Evolutionary conservation across 2,329 filamentous ascomycete species (phyloP), one percentile per base, ranked within the genome.

Genomic region (Exophiala phaeomuriformis): DNA sequence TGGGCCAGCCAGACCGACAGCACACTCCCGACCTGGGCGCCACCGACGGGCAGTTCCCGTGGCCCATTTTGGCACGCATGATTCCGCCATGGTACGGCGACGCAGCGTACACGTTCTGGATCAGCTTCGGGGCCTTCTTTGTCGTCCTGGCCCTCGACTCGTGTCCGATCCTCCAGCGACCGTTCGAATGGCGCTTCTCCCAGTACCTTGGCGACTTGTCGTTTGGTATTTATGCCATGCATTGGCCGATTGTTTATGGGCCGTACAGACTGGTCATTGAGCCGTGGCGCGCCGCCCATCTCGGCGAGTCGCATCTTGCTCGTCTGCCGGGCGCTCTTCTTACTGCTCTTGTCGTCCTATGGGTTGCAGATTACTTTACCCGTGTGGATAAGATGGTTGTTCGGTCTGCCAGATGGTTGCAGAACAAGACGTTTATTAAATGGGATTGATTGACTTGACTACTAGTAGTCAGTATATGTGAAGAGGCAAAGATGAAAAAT

Each of bases 141-240:
- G 66, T 74, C 36, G 67, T 75, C 41, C 67, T 65, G 48, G 67
- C 67, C 49, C 71, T 74, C 56, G 71, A 71, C 53, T 68, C 68
- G 49, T 71, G 67, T 30, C 67, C 65, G 6, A 65, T 65, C 3
- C 65, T 75, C 36, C 72, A 75, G 53, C 65, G 64, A 33, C 64
- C 73, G 10, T 74, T 75, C 61, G 67, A 66, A 6, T 69, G 69
- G 50, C 63, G 65, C 0, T 51, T 75, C n/a, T 73, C 71, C 9
- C 71, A 72, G 50, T 75, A 75, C 54, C 62, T 75, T 6, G 73
- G 73, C 54, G 71, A 71, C 41, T 70, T 75, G 45, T 74, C 71
- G 1, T 75, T 72, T 56, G 70, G 72, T 3, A 69, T 75, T 47
- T 75, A 75, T 50, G 69, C 74, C 49, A 71, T 75, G 37, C 73